Evolutionary conservation across 176 grass and related monocot species (phyloP).

Genomic region (Phoenix dactylifera): DNA sequence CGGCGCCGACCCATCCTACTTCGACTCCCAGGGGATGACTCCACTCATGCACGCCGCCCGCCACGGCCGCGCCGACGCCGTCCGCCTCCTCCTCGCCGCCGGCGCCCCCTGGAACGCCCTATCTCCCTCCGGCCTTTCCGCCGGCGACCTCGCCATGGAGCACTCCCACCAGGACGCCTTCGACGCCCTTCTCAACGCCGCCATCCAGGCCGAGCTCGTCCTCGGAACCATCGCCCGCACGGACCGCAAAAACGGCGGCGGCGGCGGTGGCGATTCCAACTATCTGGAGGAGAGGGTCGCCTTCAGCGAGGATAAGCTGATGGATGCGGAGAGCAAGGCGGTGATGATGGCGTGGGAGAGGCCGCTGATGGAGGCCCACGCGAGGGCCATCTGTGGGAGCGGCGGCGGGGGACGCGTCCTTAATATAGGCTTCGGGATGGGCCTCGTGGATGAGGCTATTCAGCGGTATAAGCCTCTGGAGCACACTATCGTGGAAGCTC

Average conservation of each 20-base stretch:
- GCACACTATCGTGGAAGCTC: conserved; percentile 89
- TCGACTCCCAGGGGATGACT: conserved; percentile 49
- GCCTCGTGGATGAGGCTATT: conserved; percentile 83
- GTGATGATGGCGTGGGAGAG: conserved; percentile 98
- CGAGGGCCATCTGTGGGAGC: conserved; percentile 56
- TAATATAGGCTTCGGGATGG: conserved; percentile 95
- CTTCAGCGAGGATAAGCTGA: conserved; percentile 70
- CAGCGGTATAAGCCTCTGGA: conserved; percentile 67
- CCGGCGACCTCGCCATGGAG: conserved; percentile 60
- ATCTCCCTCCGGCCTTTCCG: conserved; percentile 36
- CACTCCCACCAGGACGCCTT: conserved; percentile 36
- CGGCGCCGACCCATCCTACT: conserved; percentile 55
- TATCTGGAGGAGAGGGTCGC: conserved; percentile 75
- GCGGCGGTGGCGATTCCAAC: background rate
- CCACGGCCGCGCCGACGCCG: conserved; percentile 37
- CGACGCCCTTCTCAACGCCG: conserved; percentile 73
- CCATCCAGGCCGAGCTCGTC: conserved; percentile 80
- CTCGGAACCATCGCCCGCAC: conserved; percentile 55
- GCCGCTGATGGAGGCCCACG: conserved; percentile 94
- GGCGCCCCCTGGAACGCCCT: conserved; percentile 89
- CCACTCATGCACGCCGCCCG: conserved; percentile 76
- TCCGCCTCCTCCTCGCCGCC: conserved; percentile 47
- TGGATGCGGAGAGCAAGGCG: conserved; percentile 86
- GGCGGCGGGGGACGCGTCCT: conserved; percentile 49
- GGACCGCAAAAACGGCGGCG: conserved; percentile 6